These are phyloP conservation scores for Suhomyces prunicola DNA, from an alignment of 805 yeast species.

Conservation along the genomic window DNA sequence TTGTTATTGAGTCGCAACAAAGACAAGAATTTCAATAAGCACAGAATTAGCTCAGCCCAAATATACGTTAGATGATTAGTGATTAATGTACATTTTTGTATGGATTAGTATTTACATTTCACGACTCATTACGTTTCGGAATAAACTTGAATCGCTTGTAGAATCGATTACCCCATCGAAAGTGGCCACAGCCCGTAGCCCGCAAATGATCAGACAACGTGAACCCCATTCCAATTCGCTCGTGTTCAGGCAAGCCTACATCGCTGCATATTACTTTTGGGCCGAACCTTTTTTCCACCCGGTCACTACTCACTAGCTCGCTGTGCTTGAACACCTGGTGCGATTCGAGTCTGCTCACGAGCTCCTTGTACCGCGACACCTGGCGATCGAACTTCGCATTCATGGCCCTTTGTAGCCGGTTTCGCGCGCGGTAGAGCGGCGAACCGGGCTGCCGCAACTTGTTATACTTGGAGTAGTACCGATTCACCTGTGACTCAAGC, in stretches of 20 bases:
- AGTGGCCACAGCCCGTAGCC: constrained; percentile 18
- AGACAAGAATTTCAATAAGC: too few species aligned
- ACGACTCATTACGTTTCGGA: not conserved
- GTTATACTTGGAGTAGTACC: constrained; percentile 3
- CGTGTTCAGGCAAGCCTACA: constrained; percentile 22
- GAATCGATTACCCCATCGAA: constrained; percentile 28
- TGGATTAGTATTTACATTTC: not conserved
- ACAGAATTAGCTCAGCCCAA: too few species aligned
- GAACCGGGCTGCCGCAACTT: constrained; percentile 3
- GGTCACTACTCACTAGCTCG: constrained; percentile 23
- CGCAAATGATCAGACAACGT: constrained; percentile 32
- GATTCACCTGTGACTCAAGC: constrained; percentile 4
- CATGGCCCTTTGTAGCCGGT: constrained; percentile 10
- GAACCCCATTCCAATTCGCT: constrained; percentile 27
- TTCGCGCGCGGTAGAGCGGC: constrained; percentile 2
- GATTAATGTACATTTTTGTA: not conserved
- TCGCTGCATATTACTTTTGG: not conserved
- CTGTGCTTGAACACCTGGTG: constrained; percentile 32
- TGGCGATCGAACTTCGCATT: constrained; percentile 11
- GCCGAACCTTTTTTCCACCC: not conserved
- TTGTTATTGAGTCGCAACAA: too few species aligned
- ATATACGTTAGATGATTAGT: too few species aligned
- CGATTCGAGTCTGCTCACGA: constrained; percentile 13
- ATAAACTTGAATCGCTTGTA: constrained; percentile 19
- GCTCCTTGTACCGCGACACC: constrained; percentile 9